Percentiles rank a stretch among this genome's conserved stretches.
phyloP scores from a whole-genome alignment of 345 rosid genomes.

The Populus ilicifolia region DNA sequence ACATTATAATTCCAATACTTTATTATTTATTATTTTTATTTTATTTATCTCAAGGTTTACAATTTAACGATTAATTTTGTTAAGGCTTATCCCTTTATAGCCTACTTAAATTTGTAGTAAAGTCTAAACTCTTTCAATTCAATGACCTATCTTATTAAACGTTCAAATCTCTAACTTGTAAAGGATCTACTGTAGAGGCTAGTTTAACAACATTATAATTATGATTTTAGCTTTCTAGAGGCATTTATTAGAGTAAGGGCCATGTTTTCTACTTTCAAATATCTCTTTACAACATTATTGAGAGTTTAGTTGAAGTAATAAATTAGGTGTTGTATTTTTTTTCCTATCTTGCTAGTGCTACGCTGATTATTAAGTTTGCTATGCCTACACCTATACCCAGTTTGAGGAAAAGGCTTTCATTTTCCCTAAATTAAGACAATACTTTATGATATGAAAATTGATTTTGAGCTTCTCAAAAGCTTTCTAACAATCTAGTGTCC shows the following conservation, averaged over 20 bases:
- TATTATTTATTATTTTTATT: no score
- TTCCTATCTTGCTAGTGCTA: background rate
- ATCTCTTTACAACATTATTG: background rate
- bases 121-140: background rate
- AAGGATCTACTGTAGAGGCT: background rate
- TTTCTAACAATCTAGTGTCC: no score
- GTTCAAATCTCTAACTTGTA: no score
- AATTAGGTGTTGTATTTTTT: background rate
- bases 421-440: background rate
- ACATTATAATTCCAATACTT: no score
- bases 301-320: background rate
- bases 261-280: background rate
- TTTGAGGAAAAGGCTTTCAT: background rate
- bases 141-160: background rate
- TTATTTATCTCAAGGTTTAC: no score
- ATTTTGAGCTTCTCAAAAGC: no score
- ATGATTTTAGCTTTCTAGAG: background rate
- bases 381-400: fast-evolving
- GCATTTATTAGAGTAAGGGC: background rate
- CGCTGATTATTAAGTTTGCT: background rate
- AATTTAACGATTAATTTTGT: no score
- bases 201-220: background rate
- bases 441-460: background rate
- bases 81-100: background rate
- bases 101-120: background rate